These are phyloP conservation scores for Sedum album DNA, from an alignment of 164 flowering plant species.

Conservation along the genomic window DNA sequence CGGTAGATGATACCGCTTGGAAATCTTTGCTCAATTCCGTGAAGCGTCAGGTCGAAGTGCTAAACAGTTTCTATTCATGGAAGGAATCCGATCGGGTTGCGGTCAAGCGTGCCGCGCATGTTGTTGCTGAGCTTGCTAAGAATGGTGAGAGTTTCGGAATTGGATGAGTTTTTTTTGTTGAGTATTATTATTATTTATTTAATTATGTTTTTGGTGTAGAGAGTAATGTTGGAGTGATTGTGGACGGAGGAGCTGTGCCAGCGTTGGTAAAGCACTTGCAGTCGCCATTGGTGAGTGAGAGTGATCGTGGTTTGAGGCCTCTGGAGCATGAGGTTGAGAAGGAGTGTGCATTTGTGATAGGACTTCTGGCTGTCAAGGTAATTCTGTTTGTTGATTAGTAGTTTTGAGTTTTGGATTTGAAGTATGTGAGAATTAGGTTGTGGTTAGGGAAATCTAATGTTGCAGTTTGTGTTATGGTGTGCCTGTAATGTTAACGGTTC, in stretches of 20 bases:
- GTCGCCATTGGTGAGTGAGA: conserved; percentile 36
- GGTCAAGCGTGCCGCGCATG: conserved; percentile 75
- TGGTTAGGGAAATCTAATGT: background rate
- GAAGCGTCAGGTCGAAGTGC: conserved; percentile 43
- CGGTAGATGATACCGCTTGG: conserved; percentile 24
- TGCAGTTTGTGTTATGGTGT: background rate
- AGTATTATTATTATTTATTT: background rate
- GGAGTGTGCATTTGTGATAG: conserved; percentile 76
- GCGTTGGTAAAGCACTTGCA: conserved; percentile 74
- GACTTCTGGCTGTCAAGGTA: conserved; percentile 88
- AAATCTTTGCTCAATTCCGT: conserved; percentile 35
- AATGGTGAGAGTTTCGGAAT: conserved; percentile 37
- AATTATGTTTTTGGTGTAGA: conserved; percentile 26
- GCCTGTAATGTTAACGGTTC: background rate
- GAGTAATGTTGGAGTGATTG: conserved; percentile 69
- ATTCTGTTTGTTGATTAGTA: background rate
- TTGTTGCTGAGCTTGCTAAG: conserved; percentile 76
- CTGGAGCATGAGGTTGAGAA: conserved; percentile 88
- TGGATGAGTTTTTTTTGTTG: background rate
- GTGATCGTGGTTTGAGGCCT: conserved; percentile 33
- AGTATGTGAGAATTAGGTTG: background rate
- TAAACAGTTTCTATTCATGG: conserved; percentile 53
- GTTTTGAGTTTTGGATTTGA: background rate
- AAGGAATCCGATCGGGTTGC: conserved; percentile 62
- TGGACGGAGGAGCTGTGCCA: conserved; percentile 79